Evolutionary conservation across 352 stramenopile species (phyloP).

Genomic region (Saprolegnia parasitica): DNA sequence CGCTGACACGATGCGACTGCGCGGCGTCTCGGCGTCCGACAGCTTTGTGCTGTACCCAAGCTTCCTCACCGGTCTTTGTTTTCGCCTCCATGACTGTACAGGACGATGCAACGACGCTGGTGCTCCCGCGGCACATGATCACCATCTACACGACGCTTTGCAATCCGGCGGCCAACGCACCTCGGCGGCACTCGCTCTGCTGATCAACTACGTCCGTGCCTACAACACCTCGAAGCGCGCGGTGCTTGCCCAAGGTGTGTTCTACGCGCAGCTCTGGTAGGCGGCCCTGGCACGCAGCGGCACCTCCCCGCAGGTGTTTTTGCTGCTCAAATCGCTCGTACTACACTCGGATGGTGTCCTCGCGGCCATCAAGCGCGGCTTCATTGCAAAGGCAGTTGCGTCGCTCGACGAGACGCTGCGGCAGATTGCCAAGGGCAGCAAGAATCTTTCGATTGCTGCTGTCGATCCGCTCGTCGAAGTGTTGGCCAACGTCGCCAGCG

Average conservation of each 20-base stretch:
- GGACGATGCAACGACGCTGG: background rate
- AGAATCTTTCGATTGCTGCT: background rate
- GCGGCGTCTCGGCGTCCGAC: background rate
- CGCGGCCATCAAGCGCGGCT: slow-evolving; percentile 6
- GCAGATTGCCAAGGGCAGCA: background rate
- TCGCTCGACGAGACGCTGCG: background rate
- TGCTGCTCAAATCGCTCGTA: slow-evolving; percentile 3
- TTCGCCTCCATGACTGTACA: background rate
- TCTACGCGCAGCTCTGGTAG: background rate
- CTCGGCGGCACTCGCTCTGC: background rate
- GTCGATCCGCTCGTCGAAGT: slow-evolving; percentile 2
- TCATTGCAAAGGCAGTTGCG: slow-evolving; percentile 6
- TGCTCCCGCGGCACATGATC: background rate
- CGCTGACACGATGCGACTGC: background rate
- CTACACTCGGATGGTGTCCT: slow-evolving; percentile 3
- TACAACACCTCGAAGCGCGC: background rate
- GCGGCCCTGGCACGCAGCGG: background rate
- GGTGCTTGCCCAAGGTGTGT: background rate
- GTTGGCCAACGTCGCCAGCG: slow-evolving; percentile 6
- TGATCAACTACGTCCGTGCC: slow-evolving; percentile 3
- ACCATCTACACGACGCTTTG: background rate
- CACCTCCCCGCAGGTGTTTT: background rate
- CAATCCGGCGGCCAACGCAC: background rate
- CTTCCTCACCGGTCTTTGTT: background rate
- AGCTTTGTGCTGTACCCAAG: background rate